Evolutionary conservation across 73 alveolate species (phyloP).

Genomic region (Stentor coeruleus): DNA sequence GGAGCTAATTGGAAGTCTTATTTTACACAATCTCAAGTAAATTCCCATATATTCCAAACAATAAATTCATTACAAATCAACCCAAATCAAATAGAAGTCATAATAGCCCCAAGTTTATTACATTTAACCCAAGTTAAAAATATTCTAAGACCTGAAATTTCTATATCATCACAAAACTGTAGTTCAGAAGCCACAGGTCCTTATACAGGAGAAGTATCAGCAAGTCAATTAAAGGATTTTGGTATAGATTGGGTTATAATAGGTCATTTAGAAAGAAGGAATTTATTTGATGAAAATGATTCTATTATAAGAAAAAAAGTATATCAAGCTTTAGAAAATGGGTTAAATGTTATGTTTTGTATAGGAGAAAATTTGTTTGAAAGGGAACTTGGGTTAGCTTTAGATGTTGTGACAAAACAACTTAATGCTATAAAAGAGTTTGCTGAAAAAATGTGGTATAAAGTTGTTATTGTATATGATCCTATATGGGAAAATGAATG

Average conservation of each 20-base stretch:
- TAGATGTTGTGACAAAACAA: not conserved
- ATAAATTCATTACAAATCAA: conserved; percentile 60
- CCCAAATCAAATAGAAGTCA: conserved; percentile 63
- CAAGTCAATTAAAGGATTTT: conserved; percentile 64
- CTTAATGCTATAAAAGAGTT: not conserved
- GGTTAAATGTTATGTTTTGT: not conserved
- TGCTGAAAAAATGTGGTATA: not conserved
- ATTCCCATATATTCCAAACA: conserved; percentile 50
- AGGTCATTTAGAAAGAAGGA: conserved; percentile 86
- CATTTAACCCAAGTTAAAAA: conserved; percentile 58
- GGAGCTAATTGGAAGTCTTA: conserved; percentile 93
- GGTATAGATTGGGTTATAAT: conserved; percentile 66
- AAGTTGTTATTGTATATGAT: not conserved
- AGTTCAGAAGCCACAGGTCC: conserved; percentile 88
- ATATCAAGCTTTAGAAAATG: not conserved
- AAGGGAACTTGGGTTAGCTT: not conserved
- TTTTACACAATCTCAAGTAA: conserved; percentile 57
- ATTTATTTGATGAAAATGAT: conserved; percentile 52
- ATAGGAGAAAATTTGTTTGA: not conserved
- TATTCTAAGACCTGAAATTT: conserved; percentile 40
- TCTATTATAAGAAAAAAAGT: not conserved
- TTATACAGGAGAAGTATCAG: conserved; percentile 94
- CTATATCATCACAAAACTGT: conserved; percentile 77
- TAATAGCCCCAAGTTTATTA: conserved; percentile 65
- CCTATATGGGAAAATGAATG: not conserved